Evolutionary conservation across 2,329 filamentous ascomycete genomes (phyloP).

Genomic region (Ilyonectria mors-panacis): DNA sequence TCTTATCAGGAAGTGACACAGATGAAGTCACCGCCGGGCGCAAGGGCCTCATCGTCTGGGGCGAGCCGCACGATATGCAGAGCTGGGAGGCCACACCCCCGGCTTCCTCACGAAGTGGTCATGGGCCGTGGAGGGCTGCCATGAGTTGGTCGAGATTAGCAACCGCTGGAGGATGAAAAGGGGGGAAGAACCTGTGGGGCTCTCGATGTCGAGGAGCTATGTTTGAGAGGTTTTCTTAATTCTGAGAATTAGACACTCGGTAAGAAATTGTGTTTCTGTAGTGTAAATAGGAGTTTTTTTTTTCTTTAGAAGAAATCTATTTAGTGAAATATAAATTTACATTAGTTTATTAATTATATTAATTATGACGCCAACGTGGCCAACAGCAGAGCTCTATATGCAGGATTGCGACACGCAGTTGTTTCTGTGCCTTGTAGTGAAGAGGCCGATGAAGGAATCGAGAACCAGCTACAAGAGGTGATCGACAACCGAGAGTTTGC

Average conservation of each 20-base stretch:
- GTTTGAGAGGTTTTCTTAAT: not conserved
- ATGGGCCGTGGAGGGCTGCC: conserved; percentile 23
- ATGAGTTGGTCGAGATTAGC: conserved; percentile 13
- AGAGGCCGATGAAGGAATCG: not conserved
- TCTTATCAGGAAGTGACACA: not conserved
- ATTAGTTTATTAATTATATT: not conserved
- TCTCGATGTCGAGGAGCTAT: not conserved
- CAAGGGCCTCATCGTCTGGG: conserved; percentile 22
- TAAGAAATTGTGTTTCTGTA: not conserved
- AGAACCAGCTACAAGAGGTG: not conserved
- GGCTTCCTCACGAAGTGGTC: conserved; percentile 22
- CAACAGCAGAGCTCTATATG: not conserved
- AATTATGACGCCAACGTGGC: not conserved
- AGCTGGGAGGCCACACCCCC: conserved; percentile 20
- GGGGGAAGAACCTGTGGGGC: conserved; percentile 11
- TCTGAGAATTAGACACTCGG: not conserved
- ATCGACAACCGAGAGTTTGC: not conserved
- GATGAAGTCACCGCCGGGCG: conserved; percentile 9
- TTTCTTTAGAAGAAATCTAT: not conserved
- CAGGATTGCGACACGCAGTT: not conserved
- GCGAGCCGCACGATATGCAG: conserved; percentile 10
- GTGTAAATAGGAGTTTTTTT: not conserved
- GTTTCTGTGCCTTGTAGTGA: not conserved
- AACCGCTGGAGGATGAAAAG: conserved; percentile 21
- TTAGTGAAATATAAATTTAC: too few species aligned